Conservation (phyloP, 257 asterid species). For the Forsythia suspensa region DNA sequence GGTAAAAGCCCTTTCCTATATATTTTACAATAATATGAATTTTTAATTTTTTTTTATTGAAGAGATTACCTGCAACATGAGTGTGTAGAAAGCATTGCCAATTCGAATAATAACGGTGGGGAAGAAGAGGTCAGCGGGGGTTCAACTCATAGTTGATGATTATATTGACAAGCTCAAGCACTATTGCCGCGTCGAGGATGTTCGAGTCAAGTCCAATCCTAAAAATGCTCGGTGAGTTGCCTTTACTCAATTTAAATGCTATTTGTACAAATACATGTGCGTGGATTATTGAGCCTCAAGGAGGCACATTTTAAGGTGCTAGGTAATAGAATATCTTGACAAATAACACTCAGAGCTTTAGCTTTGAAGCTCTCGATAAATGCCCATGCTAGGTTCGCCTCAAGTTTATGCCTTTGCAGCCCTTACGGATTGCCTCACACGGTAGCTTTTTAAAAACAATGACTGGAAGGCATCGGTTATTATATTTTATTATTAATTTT, state of each 20-base stretch:
- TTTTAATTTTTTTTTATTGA: neutral
- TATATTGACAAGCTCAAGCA: constrained; percentile 63
- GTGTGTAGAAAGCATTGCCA: constrained; percentile 64
- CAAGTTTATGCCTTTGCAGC: neutral
- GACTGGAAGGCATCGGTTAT: neutral
- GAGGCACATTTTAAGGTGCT: too few relatives aligned
- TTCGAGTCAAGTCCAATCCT: constrained; percentile 79
- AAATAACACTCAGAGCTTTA: neutral
- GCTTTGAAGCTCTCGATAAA: too few relatives aligned
- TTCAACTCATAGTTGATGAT: constrained; percentile 70
- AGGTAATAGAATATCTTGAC: neutral
- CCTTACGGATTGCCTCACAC: neutral
- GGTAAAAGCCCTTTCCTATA: neutral
- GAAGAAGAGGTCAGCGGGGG: constrained; percentile 76
- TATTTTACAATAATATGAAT: neutral
- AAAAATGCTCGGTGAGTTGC: constrained; percentile 68
- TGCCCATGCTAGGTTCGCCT: neutral
- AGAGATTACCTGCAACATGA: neutral
- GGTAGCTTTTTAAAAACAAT: neutral
- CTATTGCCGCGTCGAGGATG: constrained; percentile 72
- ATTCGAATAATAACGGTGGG: constrained; percentile 81
- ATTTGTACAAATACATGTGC: too few relatives aligned
- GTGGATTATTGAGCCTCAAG: too few relatives aligned
- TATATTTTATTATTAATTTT: neutral
- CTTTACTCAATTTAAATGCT: neutral